A percentile compares a stretch with the other conserved stretches of the same genome.
Evolutionary conservation across 202 grass and related monocot genomes (phyloP).

Genomic region (Hordeum pubiflorum): DNA sequence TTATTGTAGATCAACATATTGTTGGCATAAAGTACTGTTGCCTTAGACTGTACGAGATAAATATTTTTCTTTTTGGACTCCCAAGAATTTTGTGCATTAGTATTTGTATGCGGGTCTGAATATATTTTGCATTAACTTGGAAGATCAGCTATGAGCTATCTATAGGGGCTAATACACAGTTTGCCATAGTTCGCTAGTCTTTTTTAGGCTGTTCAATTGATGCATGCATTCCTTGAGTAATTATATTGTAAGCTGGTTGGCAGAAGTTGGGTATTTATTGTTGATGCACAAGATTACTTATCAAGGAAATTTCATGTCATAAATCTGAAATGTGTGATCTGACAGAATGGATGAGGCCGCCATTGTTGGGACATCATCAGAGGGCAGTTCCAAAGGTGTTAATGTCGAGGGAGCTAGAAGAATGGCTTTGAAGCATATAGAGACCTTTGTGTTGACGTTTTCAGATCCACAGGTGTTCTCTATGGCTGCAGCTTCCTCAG

Average conservation of each 20-base stretch:
- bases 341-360: conserved; percentile 85
- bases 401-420: conserved; percentile 87
- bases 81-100: not conserved
- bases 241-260: not conserved
- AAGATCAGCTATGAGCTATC: not conserved
- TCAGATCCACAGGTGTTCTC: conserved; percentile 84
- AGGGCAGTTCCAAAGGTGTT: conserved; percentile 68
- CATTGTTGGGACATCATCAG: conserved; percentile 60
- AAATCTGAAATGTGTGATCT: conserved; percentile 29
- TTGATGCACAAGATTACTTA: conserved; percentile 17
- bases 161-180: not conserved
- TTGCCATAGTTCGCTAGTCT: not conserved
- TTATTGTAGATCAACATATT: conserved; percentile 11
- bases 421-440: conserved; percentile 98
- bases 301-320: conserved; percentile 10
- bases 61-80: not conserved
- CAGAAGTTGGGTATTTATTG: not conserved
- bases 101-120: not conserved
- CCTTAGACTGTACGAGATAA: conserved; percentile 13
- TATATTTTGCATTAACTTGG: conserved; percentile 24
- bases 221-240: not conserved
- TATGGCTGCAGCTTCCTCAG: conserved; percentile 58
- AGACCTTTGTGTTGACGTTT: conserved; percentile 74
- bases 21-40: not conserved
- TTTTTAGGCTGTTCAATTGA: not conserved